Base-by-base conservation (phyloP, 2,329 filamentous ascomycete genomes). In the Pyricularia grisea region DNA sequence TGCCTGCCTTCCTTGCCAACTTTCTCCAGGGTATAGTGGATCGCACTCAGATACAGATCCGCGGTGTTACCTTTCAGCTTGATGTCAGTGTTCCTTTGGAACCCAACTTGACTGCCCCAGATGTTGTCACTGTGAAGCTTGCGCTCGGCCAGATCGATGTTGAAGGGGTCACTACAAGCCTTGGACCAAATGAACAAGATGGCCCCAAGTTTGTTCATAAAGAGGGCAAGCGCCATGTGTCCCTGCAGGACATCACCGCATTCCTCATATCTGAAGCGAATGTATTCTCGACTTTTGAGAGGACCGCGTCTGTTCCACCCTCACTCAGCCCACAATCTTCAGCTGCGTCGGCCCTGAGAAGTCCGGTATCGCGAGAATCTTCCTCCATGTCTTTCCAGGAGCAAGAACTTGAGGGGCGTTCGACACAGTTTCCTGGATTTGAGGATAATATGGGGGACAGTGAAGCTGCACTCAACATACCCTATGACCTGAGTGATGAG, bases 11-110 rank as follows among this genome's bases (percentile, higher is more conserved):
- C 72, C 80, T 95, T 65, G 86, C 89, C 61, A 87, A 86, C 72
- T 92, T 93, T 72, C 78, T 94, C 6, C 89, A 93, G 72, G 90
- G 91, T 33, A 87, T 94, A 66, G 80, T 90, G 30, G 91, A 95
- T 77, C 85, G 91, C 65, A 82, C 90, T 69, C 87, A 91, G 75
- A 79, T 94, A 30, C 83, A 81, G 67, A 87, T 94, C 70, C 85
- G 84, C 67, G 84, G 87, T 30, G 84, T 94, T 69, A 84, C 83
- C 12, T 84, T 93, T 71, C 87, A 89, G 73, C 79, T 93, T 23
- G 88, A 92, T 72, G 79, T 89, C 60, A 82, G 87, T 66, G 78
- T 88, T 10, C 25, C 58, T 61, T 76, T 83, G 36, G 83, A 90
- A 70, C 74, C 80, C 69, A 77, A 76, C 73, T 76, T 79, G n/a